Conservation (phyloP, 78 protist genomes). For the Dictyostelium brefeldianum region DNA sequence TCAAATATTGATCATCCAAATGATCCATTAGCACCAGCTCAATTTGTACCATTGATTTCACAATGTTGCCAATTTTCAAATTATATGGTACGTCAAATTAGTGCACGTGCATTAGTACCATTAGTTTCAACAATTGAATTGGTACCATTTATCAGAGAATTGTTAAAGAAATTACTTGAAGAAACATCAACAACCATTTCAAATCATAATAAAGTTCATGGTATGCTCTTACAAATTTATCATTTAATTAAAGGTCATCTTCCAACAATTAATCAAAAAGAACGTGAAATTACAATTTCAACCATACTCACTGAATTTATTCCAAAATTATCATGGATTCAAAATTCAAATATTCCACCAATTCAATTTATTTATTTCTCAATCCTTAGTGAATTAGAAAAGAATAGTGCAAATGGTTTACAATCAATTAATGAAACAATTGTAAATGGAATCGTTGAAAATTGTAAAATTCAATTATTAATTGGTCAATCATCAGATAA, state of each 20-base stretch:
- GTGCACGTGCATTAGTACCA: slow-evolving; percentile 80
- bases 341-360: background rate
- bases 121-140: slow-evolving; percentile 71
- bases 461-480: background rate
- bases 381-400: slow-evolving; percentile 12
- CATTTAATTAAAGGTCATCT: slow-evolving; percentile 61
- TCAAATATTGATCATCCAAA: slow-evolving; percentile 70
- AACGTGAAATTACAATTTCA: background rate
- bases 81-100: slow-evolving; percentile 82
- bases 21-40: slow-evolving; percentile 68
- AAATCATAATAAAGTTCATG: slow-evolving; percentile 54
- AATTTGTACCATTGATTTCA: slow-evolving; percentile 61
- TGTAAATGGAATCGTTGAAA: background rate
- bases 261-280: slow-evolving; percentile 29
- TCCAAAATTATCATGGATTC: slow-evolving; percentile 24
- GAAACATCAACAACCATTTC: background rate
- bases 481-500: background rate
- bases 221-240: slow-evolving; percentile 59
- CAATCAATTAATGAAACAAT: background rate
- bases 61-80: slow-evolving; percentile 79
- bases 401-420: background rate
- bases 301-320: background rate
- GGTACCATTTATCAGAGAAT: slow-evolving; percentile 14
- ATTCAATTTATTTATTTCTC: slow-evolving; percentile 13
- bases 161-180: background rate